A percentile compares a stretch with the other conserved stretches of the same genome.
phyloP scores from a whole-genome alignment of 768 basidiomycete genomes.

The Leccinum aurantiacum region DNA sequence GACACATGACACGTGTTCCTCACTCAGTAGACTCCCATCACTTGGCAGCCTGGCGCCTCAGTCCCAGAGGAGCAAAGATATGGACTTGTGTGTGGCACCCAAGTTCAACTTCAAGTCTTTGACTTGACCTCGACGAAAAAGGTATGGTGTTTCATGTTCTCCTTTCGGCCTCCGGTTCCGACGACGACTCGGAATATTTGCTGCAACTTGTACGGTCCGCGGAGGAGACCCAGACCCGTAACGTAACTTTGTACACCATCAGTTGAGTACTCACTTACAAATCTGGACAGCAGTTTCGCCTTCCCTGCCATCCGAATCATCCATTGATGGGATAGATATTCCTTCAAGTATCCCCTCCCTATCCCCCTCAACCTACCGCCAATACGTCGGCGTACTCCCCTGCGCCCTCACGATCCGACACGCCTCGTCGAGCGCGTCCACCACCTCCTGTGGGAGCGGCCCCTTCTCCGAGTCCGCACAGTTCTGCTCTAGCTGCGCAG shows the following conservation, averaged over 20 bases:
- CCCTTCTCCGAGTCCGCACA: slow-evolving; percentile 50
- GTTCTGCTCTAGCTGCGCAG: slow-evolving; percentile 44
- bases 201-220: neutral
- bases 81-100: neutral
- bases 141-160: neutral
- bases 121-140: neutral
- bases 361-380: slow-evolving; percentile 24
- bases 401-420: slow-evolving; percentile 39
- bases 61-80: neutral
- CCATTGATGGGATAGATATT: neutral
- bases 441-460: slow-evolving; percentile 51
- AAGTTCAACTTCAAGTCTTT: neutral
- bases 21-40: neutral
- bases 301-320: neutral
- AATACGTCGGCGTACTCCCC: slow-evolving; percentile 37
- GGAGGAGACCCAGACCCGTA: neutral
- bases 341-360: neutral
- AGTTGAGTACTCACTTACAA: neutral
- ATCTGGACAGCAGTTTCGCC: neutral
- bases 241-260: neutral
- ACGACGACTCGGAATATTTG: neutral
- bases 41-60: neutral
- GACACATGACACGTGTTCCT: neutral
- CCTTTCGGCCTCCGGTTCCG: neutral
- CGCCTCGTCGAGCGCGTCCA: slow-evolving; percentile 51